Evolutionary conservation across 768 basidiomycete species (phyloP).

Genomic region (Sutorius australiensis): DNA sequence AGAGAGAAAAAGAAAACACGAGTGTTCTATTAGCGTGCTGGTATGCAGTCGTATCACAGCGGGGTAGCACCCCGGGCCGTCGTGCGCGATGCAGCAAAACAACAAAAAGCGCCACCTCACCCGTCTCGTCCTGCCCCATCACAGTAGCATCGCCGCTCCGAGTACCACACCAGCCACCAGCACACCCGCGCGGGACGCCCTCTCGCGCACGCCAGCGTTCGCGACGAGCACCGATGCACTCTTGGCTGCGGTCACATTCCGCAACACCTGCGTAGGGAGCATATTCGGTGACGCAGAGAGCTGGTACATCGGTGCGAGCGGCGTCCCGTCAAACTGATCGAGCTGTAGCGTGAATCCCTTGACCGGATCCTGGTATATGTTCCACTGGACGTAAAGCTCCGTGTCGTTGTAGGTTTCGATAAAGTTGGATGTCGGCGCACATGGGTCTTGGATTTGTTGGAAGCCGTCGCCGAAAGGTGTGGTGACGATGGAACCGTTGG

Average conservation of each 20-base stretch:
- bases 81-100: neutral
- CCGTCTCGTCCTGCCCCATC: neutral
- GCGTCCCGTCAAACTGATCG: conserved; percentile 73
- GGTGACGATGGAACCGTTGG: conserved; percentile 79
- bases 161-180: conserved; percentile 15
- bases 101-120: neutral
- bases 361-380: conserved; percentile 63
- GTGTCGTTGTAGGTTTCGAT: conserved; percentile 79
- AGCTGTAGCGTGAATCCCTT: conserved; percentile 70
- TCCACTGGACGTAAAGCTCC: conserved; percentile 63
- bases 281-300: conserved; percentile 76
- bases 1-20: too few species aligned
- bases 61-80: conserved; percentile 1
- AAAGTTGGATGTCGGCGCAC: conserved; percentile 83
- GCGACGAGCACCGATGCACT: conserved; percentile 11
- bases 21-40: conserved; percentile 20
- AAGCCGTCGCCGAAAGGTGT: conserved; percentile 81
- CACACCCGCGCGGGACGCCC: conserved; percentile 9
- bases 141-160: conserved; percentile 26
- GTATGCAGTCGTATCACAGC: conserved; percentile 15
- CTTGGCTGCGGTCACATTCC: conserved; percentile 40
- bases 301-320: conserved; percentile 67
- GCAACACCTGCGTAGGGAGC: conserved; percentile 69
- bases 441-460: conserved; percentile 94
- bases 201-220: conserved; percentile 27